Conservation (phyloP, 139 green algal species). For the Chlorella sp. region DNA sequence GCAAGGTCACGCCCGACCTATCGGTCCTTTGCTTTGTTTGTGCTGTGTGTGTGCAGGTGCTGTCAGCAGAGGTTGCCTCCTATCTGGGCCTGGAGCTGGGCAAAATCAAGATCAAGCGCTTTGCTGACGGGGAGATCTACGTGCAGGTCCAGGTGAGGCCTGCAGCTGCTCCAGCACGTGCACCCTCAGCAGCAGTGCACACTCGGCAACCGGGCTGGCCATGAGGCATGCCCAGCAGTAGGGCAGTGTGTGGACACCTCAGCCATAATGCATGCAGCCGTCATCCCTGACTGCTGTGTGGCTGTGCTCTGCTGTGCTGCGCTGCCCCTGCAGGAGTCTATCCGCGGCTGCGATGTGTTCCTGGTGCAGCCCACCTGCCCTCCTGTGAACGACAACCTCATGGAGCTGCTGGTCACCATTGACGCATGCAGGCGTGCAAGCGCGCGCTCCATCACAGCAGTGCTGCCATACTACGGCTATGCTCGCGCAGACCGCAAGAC, state of each 20-base stretch:
- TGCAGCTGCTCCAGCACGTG: no score
- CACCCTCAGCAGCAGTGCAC: no score
- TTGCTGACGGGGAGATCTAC: constrained; percentile 98
- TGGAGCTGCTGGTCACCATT: constrained; percentile 96
- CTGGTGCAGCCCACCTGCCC: constrained; percentile 95
- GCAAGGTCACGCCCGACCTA: no score
- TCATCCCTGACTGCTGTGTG: no score
- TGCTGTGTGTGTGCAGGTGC: no score
- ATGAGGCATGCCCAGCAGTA: no score
- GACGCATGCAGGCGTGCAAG: constrained; percentile 81
- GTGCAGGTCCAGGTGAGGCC: constrained; percentile 71
- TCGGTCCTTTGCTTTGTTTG: no score
- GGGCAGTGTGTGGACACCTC: no score
- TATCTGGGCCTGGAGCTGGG: constrained; percentile 96
- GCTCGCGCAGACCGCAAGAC: constrained; percentile 93
- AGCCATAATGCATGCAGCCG: no score
- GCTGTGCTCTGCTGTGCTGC: no score
- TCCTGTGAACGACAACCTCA: constrained; percentile 94
- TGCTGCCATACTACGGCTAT: constrained; percentile 92
- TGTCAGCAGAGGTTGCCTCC: constrained; percentile 86
- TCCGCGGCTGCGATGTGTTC: constrained; percentile 98
- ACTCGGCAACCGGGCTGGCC: no score
- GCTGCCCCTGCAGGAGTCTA: no score
- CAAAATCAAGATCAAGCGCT: constrained; percentile 92
- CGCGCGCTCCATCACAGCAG: constrained; percentile 92